Percentiles rank a stretch among this genome's conserved stretches.
Conservation (phyloP, 495 filamentous ascomycete species). For the Neurospora africana region DNA sequence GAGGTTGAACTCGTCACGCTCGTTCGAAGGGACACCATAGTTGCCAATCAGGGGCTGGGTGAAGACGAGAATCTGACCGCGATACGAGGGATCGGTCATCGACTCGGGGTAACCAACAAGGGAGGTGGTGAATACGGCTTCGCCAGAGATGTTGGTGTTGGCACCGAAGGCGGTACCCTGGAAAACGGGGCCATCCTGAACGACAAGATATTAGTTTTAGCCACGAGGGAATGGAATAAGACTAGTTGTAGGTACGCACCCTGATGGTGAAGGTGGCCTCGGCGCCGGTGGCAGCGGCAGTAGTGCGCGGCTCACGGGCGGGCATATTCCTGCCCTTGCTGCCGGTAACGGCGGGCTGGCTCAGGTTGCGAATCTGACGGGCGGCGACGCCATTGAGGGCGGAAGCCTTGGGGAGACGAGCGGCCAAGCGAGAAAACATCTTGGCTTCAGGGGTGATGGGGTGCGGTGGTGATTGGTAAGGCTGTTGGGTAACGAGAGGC, state of each 20-base stretch:
- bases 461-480: constrained; percentile 2
- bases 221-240: too few species aligned
- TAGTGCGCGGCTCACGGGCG: constrained; percentile 30
- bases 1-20: constrained; percentile 66
- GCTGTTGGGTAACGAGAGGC: constrained; percentile 8
- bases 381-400: constrained; percentile 21
- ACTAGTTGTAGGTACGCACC: constrained; percentile 33
- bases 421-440: constrained; percentile 63
- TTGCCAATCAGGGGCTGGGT: constrained; percentile 98
- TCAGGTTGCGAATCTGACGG: constrained; percentile 42
- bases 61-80: constrained; percentile 96
- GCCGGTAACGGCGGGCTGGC: constrained; percentile 42
- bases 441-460: constrained; percentile 21
- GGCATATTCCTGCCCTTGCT: constrained; percentile 53
- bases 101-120: constrained; percentile 95
- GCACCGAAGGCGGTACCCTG: constrained; percentile 88
- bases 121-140: constrained; percentile 91
- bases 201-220: constrained; percentile 1
- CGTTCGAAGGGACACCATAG: constrained; percentile 80
- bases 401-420: constrained; percentile 38
- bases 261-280: constrained; percentile 88
- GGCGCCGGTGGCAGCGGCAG: constrained; percentile 54
- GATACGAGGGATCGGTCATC: constrained; percentile 97
- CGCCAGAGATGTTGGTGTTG: constrained; percentile 81
- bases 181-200: constrained; percentile 78